These are phyloP conservation scores for Calonectria montana DNA, from an alignment of 2,329 filamentous ascomycete genomes.

Conservation along the genomic window DNA sequence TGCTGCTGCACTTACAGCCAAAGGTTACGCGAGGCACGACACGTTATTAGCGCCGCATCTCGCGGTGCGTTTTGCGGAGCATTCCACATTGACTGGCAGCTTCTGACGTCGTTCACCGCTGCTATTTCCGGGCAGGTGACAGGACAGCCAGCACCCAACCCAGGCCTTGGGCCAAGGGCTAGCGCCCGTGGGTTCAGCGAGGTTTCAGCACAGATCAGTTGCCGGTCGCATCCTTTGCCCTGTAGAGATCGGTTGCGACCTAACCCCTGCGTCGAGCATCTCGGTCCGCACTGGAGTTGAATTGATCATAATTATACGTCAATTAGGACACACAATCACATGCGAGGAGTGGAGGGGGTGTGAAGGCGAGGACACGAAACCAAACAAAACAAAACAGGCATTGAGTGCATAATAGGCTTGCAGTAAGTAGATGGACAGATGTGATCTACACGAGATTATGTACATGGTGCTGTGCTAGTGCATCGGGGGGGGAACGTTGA, in stretches of 20 bases:
- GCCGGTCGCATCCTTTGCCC: not conserved
- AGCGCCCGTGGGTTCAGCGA: not conserved
- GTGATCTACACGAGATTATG: slow-evolving; percentile 10
- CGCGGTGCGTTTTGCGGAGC: not conserved
- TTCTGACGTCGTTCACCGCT: slow-evolving; percentile 10
- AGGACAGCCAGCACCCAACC: not conserved
- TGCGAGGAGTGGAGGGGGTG: not conserved
- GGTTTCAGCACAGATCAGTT: not conserved
- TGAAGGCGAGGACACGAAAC: not conserved
- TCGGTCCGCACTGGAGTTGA: not conserved
- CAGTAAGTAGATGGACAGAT: not conserved
- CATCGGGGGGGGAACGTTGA: not conserved
- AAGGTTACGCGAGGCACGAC: slow-evolving; percentile 6
- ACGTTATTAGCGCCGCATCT: slow-evolving; percentile 1
- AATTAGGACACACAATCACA: not conserved
- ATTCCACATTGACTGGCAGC: slow-evolving; percentile 10
- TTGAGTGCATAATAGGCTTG: slow-evolving; percentile 3
- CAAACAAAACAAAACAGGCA: not conserved
- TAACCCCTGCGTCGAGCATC: slow-evolving; percentile 7
- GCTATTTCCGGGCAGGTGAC: slow-evolving; percentile 6
- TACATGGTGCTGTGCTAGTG: slow-evolving; percentile 3
- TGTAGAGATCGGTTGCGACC: slow-evolving; percentile 2
- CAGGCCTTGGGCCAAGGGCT: not conserved
- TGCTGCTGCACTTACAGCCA: not conserved
- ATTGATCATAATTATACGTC: slow-evolving; percentile 9